Evolutionary conservation across 257 asterid species (phyloP).

Genomic region (Solanum corneliomulleri): DNA sequence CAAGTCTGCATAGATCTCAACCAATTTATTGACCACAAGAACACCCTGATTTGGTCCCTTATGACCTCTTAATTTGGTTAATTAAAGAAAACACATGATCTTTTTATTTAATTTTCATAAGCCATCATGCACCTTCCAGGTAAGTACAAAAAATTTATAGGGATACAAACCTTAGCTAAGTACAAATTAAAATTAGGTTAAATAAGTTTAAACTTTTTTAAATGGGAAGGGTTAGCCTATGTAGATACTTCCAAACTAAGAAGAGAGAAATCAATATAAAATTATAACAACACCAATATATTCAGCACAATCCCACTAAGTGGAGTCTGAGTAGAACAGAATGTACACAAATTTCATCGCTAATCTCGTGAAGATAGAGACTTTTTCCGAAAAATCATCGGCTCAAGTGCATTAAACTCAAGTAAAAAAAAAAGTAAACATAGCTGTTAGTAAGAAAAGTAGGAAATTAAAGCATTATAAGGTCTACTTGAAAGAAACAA

Average conservation of each 20-base stretch:
- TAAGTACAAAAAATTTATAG: not conserved
- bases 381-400: too few species aligned
- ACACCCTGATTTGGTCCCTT: slow-evolving; percentile 4
- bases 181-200: not conserved
- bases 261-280: not conserved
- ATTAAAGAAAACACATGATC: not conserved
- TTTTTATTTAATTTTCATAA: not conserved
- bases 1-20: too few species aligned
- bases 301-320: not conserved
- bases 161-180: not conserved
- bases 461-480: too few species aligned
- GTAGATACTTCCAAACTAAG: not conserved
- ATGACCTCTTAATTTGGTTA: not conserved
- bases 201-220: not conserved
- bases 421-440: not conserved
- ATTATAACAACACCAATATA: too few species aligned
- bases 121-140: not conserved
- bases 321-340: accelerated
- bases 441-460: not conserved
- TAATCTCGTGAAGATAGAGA: too few species aligned
- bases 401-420: not conserved
- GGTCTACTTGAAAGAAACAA: not conserved
- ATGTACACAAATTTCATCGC: accelerated
- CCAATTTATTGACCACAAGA: too few species aligned
- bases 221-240: not conserved